Evolutionary conservation across 2,329 filamentous ascomycete species (phyloP), one percentile per base, ranked within the genome.

Genomic region (Diaporthe longicolla): DNA sequence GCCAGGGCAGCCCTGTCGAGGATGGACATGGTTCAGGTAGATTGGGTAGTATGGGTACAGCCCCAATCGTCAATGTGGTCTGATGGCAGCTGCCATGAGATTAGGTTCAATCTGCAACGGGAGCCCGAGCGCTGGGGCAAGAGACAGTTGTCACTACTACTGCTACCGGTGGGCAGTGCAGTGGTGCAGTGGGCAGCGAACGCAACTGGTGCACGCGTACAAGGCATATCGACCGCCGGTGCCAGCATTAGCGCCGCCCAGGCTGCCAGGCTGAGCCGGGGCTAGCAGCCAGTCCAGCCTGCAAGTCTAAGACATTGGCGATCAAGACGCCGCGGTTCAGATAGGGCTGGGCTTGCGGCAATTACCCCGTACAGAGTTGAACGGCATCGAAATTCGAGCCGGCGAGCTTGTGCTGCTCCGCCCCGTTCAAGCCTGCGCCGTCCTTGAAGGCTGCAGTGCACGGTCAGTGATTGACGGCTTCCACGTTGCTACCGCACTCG

Each of bases 1-100:
- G 45, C 19, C 69, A 59, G 29, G 57, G 69, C 69, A 71, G 57
- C 69, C 69, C 69, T 71, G 69, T 71, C 24, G 55, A 71, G 32
- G n/a, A 35, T 0, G 54, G 21, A 70, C 9, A 15, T 32, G 40
- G 21, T 45, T 37, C 54, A 57, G 32, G 69, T 63, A 63, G 35
- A 61, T 71, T 71, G 55, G 43, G 69, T 63, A 63, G 35, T 52
- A 61, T 71, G 55, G 43, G 54, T 61, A 63, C 69, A 71, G 69
- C 69, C 69, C 63, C 69, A 63, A 54, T 61, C 26, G 45, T 71
- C 43, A 63, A 6, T 61, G 54, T 70, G 69, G 69, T 24, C 29
- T 71, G 43, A 57, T 48, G 40, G 43, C 43, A 37, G 26, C 29
- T 66, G 61, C 61, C 61, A 66, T 19, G 45, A 66, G 61, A 66